Evolutionary conservation across 2,329 filamentous ascomycete species (phyloP).

Genomic region (Cryphonectria nitschkei): DNA sequence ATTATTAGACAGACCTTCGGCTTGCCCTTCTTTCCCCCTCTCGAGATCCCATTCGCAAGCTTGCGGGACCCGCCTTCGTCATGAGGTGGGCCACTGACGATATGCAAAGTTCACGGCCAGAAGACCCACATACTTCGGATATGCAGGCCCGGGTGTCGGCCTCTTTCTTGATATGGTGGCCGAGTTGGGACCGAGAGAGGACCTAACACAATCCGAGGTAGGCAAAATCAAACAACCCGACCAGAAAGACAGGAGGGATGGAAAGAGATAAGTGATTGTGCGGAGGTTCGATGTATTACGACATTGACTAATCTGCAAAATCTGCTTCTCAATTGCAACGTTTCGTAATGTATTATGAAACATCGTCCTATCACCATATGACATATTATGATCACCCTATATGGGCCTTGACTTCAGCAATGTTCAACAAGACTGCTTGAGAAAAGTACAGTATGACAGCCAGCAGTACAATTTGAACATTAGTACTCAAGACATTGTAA

Average conservation of each 20-base stretch:
- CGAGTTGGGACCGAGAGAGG: background rate
- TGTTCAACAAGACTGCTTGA: no score
- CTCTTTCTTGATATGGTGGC: background rate
- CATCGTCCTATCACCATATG: no score
- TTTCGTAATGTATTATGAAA: no score
- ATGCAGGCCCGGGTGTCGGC: slow-evolving; percentile 24
- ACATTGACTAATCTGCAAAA: no score
- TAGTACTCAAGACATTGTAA: background rate
- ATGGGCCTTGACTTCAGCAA: background rate
- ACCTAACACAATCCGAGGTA: background rate
- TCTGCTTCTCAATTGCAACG: no score
- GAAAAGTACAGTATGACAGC: background rate
- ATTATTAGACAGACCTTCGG: background rate
- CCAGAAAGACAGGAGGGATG: background rate
- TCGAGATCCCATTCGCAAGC: background rate
- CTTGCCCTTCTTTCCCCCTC: background rate
- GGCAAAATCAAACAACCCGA: background rate
- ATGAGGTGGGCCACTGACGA: slow-evolving; percentile 25
- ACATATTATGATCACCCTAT: no score
- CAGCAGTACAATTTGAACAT: background rate
- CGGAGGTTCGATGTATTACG: no score
- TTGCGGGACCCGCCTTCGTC: slow-evolving; percentile 11
- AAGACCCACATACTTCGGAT: slow-evolving; percentile 12
- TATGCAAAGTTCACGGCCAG: slow-evolving; percentile 16
- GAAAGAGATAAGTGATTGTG: no score